phyloP scores from a whole-genome alignment of 192 early-diverging fungal species.

The Coemansia sp. region DNA sequence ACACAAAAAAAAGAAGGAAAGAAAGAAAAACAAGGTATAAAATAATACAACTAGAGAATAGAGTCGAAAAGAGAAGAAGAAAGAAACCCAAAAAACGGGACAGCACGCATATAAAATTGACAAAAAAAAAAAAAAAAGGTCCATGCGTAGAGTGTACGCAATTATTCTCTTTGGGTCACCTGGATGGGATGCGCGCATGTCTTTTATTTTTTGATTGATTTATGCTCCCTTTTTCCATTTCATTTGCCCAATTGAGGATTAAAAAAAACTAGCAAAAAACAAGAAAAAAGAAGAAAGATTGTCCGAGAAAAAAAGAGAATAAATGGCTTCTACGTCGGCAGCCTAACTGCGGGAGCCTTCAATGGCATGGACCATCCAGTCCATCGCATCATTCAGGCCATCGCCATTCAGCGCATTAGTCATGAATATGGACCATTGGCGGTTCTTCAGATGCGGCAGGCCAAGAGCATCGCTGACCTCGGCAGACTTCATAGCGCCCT shows the following conservation, averaged over 20 bases:
- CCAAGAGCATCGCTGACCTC: conserved; percentile 87
- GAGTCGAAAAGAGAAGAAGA: neutral
- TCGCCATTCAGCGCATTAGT: conserved; percentile 94
- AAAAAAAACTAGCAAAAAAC: neutral
- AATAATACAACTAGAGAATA: neutral
- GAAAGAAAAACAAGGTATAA: neutral
- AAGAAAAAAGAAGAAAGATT: neutral
- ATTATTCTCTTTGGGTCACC: neutral
- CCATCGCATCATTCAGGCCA: conserved; percentile 87
- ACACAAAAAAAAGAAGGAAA: neutral
- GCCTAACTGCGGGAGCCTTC: conserved; percentile 16
- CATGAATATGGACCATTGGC: conserved; percentile 93
- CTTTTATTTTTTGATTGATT: neutral
- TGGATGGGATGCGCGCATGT: neutral
- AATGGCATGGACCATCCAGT: conserved; percentile 71
- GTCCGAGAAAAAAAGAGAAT: neutral
- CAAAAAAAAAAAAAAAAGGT: too few relatives aligned
- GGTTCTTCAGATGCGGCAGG: conserved; percentile 77
- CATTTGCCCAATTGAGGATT: too few relatives aligned
- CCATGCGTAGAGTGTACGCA: too few relatives aligned
- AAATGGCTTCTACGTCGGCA: neutral
- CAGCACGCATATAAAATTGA: too few relatives aligned
- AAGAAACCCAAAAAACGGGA: too few relatives aligned
- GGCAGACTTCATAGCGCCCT: conserved; percentile 84
- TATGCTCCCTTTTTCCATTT: too few relatives aligned